phyloP scores from a whole-genome alignment of 2,329 filamentous ascomycete species.

The Phyllosticta paracitricarpa region DNA sequence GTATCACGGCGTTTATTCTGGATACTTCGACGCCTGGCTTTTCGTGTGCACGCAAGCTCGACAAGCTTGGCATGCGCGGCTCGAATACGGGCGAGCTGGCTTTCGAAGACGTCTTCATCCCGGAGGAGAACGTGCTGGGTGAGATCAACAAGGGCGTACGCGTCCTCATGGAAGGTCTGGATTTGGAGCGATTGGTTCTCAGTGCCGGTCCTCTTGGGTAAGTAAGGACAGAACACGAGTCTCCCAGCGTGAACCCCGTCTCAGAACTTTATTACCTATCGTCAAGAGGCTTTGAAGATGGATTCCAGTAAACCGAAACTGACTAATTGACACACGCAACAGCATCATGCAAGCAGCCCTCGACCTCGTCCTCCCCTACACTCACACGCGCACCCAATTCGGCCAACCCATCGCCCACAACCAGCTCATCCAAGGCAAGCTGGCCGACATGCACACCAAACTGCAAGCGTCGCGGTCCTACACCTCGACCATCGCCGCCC shows the following conservation, averaged over 20 bases:
- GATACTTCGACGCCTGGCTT: conserved; percentile 66
- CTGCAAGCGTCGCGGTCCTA: conserved; percentile 75
- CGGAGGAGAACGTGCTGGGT: conserved; percentile 70
- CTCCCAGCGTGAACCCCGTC: background rate
- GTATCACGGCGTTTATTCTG: conserved; percentile 91
- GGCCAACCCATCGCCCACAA: conserved; percentile 78
- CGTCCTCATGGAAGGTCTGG: conserved; percentile 92
- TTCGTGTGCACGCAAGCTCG: conserved; percentile 78
- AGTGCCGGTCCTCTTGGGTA: conserved; percentile 78
- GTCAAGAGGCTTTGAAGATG: background rate
- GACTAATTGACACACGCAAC: background rate
- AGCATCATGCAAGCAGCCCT: conserved; percentile 83
- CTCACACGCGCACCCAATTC: conserved; percentile 84
- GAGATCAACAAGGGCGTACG: conserved; percentile 70
- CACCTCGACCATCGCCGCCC: conserved; percentile 71
- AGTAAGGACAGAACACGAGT: conserved; percentile 5
- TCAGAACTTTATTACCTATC: background rate
- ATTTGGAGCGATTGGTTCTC: conserved; percentile 86
- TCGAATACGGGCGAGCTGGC: conserved; percentile 92
- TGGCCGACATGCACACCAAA: conserved; percentile 97
- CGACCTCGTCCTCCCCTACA: conserved; percentile 79
- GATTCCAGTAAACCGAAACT: background rate
- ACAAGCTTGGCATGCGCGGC: conserved; percentile 97
- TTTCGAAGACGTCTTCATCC: conserved; percentile 86
- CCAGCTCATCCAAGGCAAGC: conserved; percentile 83